Base-by-base conservation (phyloP, 1,139 yeast species). In the Scheffersomyces titani region DNA sequence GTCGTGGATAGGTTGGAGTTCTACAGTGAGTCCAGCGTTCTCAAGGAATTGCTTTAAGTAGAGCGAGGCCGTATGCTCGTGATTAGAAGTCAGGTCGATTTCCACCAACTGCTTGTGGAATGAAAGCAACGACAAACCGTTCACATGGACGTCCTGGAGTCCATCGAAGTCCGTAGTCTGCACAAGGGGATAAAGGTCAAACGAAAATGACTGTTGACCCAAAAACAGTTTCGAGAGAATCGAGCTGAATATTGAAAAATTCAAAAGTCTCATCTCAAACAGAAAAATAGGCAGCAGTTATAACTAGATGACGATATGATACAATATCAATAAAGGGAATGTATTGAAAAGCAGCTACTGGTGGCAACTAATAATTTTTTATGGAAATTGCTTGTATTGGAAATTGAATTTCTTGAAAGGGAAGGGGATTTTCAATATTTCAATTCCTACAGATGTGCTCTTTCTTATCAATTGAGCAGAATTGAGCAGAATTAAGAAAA, bases 1-100 rank as follows among this genome's bases (percentile, higher is more conserved):
- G 54, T 68, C 69, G 5, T 67, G 69, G 18, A 82, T 77, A 11
- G 65, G 55, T 58, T 80, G 80, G 40, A 71, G 58, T 62, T 84
- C 87, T 1, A 87, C 88, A 0, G 84, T 80, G 57, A 84, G 76
- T 0, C 87, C 87, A 13, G 70, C 73, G 3, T 63, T 52, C 30
- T 66, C 64, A 22, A 85, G 74, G 61, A 80, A 83, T 0, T 62
- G 54, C 48, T 67, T 61, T 50, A 84, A 65, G 52, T 56, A 61
- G 13, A 52, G 51, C 13, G 65, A 59, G 4, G 53, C 63, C 1
- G 55, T 51, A n/a, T 50, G 49, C 51, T 65, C 68, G 24, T 60
- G 59, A 57, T 55, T 57, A 24, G 65, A 61, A 24, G 61, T 54
- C 47, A 65, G 63, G 18, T 60, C 56, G 45, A 61, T 57, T 3